Conservation (phyloP, 768 basidiomycete species). For the Cantharellus anzutake region DNA sequence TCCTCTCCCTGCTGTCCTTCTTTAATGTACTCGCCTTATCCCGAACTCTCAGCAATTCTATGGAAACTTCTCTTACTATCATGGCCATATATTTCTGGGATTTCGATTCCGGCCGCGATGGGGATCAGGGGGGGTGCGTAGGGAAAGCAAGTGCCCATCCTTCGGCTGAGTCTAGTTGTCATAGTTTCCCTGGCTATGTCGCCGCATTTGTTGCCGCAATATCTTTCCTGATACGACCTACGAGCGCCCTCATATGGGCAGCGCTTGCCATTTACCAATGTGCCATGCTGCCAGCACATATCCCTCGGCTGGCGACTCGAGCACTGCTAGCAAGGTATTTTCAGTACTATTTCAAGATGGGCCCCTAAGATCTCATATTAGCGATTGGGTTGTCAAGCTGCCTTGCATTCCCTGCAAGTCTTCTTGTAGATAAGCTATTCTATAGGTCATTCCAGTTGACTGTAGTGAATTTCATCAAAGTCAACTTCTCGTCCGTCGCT, state of each 20-base stretch:
- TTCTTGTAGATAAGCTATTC: slow-evolving; percentile 50
- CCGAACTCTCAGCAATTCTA: slow-evolving; percentile 78
- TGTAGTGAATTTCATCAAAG: slow-evolving; percentile 59
- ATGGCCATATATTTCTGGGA: slow-evolving; percentile 61
- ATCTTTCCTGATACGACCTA: slow-evolving; percentile 72
- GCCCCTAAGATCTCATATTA: too few species aligned
- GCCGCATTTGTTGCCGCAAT: slow-evolving; percentile 46
- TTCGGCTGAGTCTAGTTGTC: too few species aligned
- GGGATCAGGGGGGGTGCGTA: not conserved
- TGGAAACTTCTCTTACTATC: slow-evolving; percentile 73
- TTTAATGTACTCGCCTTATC: slow-evolving; percentile 75
- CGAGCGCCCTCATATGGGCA: slow-evolving; percentile 72
- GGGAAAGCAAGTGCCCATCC: too few species aligned
- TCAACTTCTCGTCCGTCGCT: slow-evolving; percentile 72
- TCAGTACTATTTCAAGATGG: too few species aligned
- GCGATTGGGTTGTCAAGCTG: not conserved
- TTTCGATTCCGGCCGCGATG: slow-evolving; percentile 9
- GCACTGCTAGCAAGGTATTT: too few species aligned
- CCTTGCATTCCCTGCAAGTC: slow-evolving; percentile 9
- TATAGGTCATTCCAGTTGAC: slow-evolving; percentile 52
- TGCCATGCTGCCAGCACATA: not conserved
- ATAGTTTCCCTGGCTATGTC: not conserved
- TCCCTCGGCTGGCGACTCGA: too few species aligned
- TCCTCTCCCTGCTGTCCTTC: slow-evolving; percentile 68
- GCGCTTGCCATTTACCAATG: slow-evolving; percentile 16